Evolutionary conservation across 331 rosid species (phyloP), one percentile per base, ranked within the genome.

Genomic region (Phaseolus coccineus): DNA sequence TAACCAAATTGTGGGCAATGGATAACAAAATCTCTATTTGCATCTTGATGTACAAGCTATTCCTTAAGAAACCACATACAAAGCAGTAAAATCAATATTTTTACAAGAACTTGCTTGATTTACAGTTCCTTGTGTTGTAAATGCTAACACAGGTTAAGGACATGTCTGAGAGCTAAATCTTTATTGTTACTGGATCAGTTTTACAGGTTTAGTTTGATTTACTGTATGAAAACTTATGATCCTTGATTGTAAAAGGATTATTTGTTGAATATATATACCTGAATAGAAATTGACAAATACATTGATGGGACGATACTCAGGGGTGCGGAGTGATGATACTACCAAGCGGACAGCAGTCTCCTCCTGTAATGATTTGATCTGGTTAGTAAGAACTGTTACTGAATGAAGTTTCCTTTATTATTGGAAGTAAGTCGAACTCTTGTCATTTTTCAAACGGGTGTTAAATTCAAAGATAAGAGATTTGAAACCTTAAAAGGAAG

Each of bases 261-360:
- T 28, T 52, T 30, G 64, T 48, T 12, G 30, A 37, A 28, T 37
- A 80, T 48, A 80, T 48, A 64, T 84, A 93, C 99, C 98, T 85
- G 99, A 93, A 83, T 91, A 95, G 82, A 87, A 95, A 77, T 93
- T 90, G 71, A 95, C 89, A 30, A 90, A 93, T 81, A 95, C 63
- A 80, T 87, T 95, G 88, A 93, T 89, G 27, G 98, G 96, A 28
- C 99, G 93, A 85, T 91, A 89, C 74, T 93, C 96, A 5, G 93
- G 86, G 69, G 96, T 91, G 71, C 86, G 69, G 48, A 89, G 74
- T 44, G 97, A 90, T 73, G 96, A 65, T 83, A 85, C 91, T 77
- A 87, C 98, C 78, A 93, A 70, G 75, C 98, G 91, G 86, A 91
- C 27, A 61, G 98, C 94, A 12, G 97, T 84, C 85, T 95, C 98